Conservation (phyloP, 1,284 basidiomycete genomes). For the Neolentinus lepideus region DNA sequence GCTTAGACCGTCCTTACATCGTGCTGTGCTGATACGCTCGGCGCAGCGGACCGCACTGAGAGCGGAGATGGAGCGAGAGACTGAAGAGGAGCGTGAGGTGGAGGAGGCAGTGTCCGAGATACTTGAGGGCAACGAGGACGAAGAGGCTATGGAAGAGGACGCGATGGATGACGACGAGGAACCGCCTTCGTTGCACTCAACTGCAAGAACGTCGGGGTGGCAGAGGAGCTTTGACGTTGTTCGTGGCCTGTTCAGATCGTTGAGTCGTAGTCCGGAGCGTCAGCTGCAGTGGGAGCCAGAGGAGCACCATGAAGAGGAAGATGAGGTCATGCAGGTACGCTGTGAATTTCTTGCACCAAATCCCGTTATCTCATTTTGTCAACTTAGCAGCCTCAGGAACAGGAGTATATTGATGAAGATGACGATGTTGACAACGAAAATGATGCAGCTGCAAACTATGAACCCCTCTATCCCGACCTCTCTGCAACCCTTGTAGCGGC, state of each 20-base stretch:
- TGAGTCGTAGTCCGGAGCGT: conserved; percentile 26
- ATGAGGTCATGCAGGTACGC: conserved; percentile 11
- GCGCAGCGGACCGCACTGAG: conserved; percentile 50
- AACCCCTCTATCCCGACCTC: neutral
- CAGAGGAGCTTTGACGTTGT: conserved; percentile 27
- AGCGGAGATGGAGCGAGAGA: conserved; percentile 23
- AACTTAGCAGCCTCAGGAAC: conserved; percentile 1
- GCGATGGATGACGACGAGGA: conserved; percentile 20
- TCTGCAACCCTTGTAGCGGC: neutral
- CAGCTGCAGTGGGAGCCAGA: conserved; percentile 19
- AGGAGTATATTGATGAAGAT: conserved; percentile 3
- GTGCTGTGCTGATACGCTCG: conserved; percentile 60
- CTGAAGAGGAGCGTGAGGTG: conserved; percentile 31
- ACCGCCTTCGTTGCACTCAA: conserved; percentile 27
- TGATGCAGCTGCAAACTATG: conserved; percentile 1
- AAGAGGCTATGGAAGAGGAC: conserved; percentile 17
- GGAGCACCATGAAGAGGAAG: conserved; percentile 8
- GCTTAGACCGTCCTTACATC: conserved; percentile 47
- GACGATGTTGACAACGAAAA: conserved; percentile 5
- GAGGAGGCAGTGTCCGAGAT: conserved; percentile 15
- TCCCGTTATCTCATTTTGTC: neutral
- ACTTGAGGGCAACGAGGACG: conserved; percentile 17
- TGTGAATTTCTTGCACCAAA: neutral
- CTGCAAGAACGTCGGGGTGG: conserved; percentile 28
- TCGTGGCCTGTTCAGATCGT: conserved; percentile 13